A percentile compares a stretch with the other conserved stretches of the same genome.
These are phyloP conservation scores for Lactifluus hygrophoroides DNA, from an alignment of 768 basidiomycete genomes.

Conservation along the genomic window DNA sequence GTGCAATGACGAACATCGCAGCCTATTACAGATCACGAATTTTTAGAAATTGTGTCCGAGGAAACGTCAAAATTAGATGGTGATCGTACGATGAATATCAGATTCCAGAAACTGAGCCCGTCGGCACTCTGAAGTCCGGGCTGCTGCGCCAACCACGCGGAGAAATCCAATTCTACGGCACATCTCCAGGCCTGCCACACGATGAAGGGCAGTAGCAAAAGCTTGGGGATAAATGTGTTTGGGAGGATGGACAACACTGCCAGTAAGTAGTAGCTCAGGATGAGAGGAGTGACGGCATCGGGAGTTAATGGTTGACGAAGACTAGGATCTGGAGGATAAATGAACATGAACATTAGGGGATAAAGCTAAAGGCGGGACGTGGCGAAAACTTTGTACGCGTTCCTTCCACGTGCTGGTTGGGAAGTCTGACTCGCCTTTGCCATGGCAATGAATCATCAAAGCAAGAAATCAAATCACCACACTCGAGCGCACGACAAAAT, in stretches of 20 bases:
- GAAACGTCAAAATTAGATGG: background rate
- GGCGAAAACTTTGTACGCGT: too few species aligned
- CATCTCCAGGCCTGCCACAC: background rate
- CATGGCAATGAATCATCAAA: too few species aligned
- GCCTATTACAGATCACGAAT: too few species aligned
- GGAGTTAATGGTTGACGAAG: background rate
- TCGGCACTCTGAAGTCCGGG: background rate
- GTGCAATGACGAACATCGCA: too few species aligned
- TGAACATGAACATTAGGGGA: background rate
- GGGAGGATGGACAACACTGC: background rate
- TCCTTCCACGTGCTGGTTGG: too few species aligned
- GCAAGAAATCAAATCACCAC: too few species aligned
- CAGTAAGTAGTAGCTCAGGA: background rate
- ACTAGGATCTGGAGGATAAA: background rate
- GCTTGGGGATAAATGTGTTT: background rate
- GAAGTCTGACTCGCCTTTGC: too few species aligned
- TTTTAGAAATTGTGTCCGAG: background rate
- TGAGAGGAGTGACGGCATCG: background rate
- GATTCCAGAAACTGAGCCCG: background rate
- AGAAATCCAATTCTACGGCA: background rate
- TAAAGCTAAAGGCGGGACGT: too few species aligned
- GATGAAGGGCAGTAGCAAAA: background rate
- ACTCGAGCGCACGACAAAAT: too few species aligned
- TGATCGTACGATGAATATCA: background rate
- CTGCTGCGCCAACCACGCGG: background rate